Base-by-base conservation (phyloP, 2,329 filamentous ascomycete species). In the Rutstroemia sp. region DNA sequence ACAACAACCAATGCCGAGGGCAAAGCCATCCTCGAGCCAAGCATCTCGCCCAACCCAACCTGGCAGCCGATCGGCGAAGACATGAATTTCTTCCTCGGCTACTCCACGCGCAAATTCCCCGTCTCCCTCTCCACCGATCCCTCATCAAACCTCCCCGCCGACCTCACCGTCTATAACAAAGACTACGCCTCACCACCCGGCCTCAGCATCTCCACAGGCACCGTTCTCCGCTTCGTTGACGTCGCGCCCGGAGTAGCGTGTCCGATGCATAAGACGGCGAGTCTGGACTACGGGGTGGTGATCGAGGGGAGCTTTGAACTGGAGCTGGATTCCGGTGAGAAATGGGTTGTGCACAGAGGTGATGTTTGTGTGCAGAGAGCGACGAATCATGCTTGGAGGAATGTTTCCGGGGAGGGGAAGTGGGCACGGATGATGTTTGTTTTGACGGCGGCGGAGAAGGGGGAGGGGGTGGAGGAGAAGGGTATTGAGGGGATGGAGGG, bases 301-400 rank as follows among this genome's bases (percentile, higher is more conserved):
- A 16, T 76, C 7, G 64, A 68, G 7, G 74, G 75, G 2, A 67
- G 70, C 54, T 69, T 76, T 5, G 71, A 72, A 4, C 60, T 75
- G n/a, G 62, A 57, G 5, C 67, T 77, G 1, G 75, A 76, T 57
- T 63, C 67, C 3, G 73, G 74, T 5, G 73, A 73, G 52, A 72
- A 69, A 61, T 73, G 64, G 58, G 66, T 67, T 0, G 49, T 76
- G 30, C 57, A 60, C n/a, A 63, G 66, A 2, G 75, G 74, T 4
- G 74, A 77, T 57, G 61, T 73, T 16, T 67, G 75, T 48, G 68
- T 77, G 0, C 73, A 77, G 60, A 66, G 73, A 47, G 76, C 75
- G 0, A 72, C 70, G 8, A 76, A 73, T 54, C 76, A 79, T 63
- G 64, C 66, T 10, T 79, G 76, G 74, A 61, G 54, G 34, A 68